Base-by-base conservation (phyloP, 2,329 filamentous ascomycete genomes). In the Alternaria tenuissima region DNA sequence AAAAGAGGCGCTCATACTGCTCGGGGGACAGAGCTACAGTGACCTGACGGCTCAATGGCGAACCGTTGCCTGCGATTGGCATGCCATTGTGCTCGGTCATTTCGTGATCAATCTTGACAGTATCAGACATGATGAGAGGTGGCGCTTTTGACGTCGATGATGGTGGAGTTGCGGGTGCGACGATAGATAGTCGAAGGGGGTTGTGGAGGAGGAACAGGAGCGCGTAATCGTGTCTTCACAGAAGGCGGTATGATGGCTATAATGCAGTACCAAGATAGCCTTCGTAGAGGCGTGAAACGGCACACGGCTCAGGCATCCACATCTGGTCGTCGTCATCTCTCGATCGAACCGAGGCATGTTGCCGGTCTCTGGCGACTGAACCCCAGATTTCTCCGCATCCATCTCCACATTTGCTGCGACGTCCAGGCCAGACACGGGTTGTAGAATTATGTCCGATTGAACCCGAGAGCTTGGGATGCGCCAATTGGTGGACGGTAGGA, bases 1-100 rank as follows among this genome's bases (percentile, higher is more conserved):
- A 70, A 55, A 70, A 70, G n/a, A 70, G 56, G 16, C 67, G 64
- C 52, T 70, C 67, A 12, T 70, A 70, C 46, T 70, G 67, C 41
- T 70, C 67, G 2, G 67, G 55, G 24, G 62, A 65, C 34, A 68
- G 48, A 12, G 62, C 58, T 3, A 70, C 67, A 4, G 67, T 70
- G 0, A 70, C 62, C 43, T 70, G 67, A 39, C 67, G 66, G 26
- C 59, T 67, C n/a, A 70, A 55, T 14, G 52, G 51, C 20, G 57
- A 28, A 20, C 62, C 59, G 20, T 62, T 63, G 9, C 52, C 52
- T 11, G 52, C 36, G 8, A 62, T 46, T 18, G 44, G 56, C 9
- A 61, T 20, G 2, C 64, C 61, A 3, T 61, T 66, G 34, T 66
- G 56, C 28, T 70, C 66, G 11, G 48, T 49, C 59, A 68, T 64